These are phyloP conservation scores for Lentinula aciculospora DNA, from an alignment of 768 basidiomycete species.

Conservation along the genomic window DNA sequence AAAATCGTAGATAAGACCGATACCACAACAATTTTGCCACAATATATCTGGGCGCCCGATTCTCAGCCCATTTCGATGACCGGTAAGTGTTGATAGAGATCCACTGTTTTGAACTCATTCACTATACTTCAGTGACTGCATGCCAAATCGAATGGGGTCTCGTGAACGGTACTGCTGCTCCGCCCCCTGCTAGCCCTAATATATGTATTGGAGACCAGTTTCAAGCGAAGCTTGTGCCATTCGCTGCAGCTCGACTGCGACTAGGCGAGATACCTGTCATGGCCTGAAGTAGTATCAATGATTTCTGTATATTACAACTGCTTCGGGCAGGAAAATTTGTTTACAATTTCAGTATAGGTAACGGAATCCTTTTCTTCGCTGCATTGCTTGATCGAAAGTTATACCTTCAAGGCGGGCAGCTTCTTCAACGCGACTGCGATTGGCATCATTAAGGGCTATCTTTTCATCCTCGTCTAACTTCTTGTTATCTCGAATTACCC, in stretches of 20 bases:
- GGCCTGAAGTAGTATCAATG: slow-evolving; percentile 4
- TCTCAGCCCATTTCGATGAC: slow-evolving; percentile 34
- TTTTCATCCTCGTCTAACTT: slow-evolving; percentile 29
- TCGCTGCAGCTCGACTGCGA: slow-evolving; percentile 31
- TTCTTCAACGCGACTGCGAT: slow-evolving; percentile 36
- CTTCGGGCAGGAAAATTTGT: background rate
- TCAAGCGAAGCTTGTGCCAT: slow-evolving; percentile 32
- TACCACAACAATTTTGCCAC: slow-evolving; percentile 23
- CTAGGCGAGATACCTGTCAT: slow-evolving; percentile 36
- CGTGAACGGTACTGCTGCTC: slow-evolving; percentile 24
- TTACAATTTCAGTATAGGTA: slow-evolving; percentile 30
- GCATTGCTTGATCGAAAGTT: slow-evolving; percentile 36
- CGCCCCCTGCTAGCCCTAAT: slow-evolving; percentile 26
- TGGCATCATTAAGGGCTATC: slow-evolving; percentile 20
- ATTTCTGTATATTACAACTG: background rate
- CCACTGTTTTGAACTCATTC: too few relatives aligned
- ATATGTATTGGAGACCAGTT: slow-evolving; percentile 24
- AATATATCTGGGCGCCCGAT: slow-evolving; percentile 34
- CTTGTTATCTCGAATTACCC: slow-evolving; percentile 34
- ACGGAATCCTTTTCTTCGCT: slow-evolving; percentile 33
- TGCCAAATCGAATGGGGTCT: slow-evolving; percentile 34
- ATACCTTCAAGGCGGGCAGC: slow-evolving; percentile 40
- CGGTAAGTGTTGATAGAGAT: background rate
- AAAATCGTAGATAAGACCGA: slow-evolving; percentile 24
- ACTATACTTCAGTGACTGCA: slow-evolving; percentile 21